Conservation (phyloP, 2,329 filamentous ascomycete species). For the Colletotrichum liriopes region DNA sequence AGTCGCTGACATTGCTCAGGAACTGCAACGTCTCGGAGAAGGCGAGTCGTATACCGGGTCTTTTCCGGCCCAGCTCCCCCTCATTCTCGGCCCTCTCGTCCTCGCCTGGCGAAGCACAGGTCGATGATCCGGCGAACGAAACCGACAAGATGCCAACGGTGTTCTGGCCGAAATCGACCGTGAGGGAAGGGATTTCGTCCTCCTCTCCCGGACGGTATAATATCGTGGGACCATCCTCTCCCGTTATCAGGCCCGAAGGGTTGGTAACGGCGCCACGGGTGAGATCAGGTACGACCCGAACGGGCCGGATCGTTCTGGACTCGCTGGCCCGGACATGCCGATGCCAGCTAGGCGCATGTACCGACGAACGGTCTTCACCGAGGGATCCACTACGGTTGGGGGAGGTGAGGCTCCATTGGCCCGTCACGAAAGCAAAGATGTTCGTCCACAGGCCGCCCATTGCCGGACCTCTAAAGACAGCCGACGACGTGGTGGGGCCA, state of each 20-base stretch:
- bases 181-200: conserved; percentile 54
- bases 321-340: conserved; percentile 58
- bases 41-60: conserved; percentile 61
- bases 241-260: conserved; percentile 52
- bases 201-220: conserved; percentile 47
- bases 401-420: conserved; percentile 17
- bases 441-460: conserved; percentile 18
- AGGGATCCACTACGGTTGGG: neutral
- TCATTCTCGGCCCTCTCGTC: neutral
- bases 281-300: conserved; percentile 50
- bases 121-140: conserved; percentile 56
- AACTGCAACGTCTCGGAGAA: conserved; percentile 66
- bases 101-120: conserved; percentile 20
- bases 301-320: conserved; percentile 51
- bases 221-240: conserved; percentile 49
- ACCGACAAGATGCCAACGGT: conserved; percentile 61
- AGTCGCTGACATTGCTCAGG: conserved; percentile 62
- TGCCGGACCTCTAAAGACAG: neutral
- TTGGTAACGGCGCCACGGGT: conserved; percentile 58
- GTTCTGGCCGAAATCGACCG: conserved; percentile 67
- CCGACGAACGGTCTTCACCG: neutral
- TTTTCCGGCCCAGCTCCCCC: conserved; percentile 15
- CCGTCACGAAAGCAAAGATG: conserved; percentile 22
- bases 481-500: neutral
- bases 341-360: conserved; percentile 52